Evolutionary conservation across 2,329 filamentous ascomycete species (phyloP), one percentile per base, ranked within the genome.

Genomic region (Aspergillus sp.): DNA sequence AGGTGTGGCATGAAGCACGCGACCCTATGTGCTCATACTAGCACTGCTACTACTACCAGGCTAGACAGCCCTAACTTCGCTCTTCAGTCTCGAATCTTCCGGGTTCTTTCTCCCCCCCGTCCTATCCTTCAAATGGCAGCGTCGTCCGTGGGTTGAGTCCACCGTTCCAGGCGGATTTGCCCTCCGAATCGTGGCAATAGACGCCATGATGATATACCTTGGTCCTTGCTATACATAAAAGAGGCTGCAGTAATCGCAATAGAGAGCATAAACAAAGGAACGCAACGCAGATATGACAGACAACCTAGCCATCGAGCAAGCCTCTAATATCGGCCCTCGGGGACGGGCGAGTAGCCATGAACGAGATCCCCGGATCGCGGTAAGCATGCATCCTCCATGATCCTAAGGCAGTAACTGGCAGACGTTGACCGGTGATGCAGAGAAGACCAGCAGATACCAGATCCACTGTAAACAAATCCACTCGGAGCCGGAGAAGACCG

Each of bases 401-500:
- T 19, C 19, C 19, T 19, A 19, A 19, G 19, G 19, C n/a, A 43
- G 27, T 19, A 19, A 19, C 19, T 19, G 19, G 19, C 19, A 19
- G 19, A 19, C 19, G 19, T 19, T 19, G 19, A 19, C 19, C 19
- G 19, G 19, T 19, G 19, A 19, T 19, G 10, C 10, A 46, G 36
- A 29, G 43, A 29, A 40, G 19, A 40, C 39, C 28, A 43, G 41
- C 27, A 41, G 49, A 43, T 27, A 44, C 35, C 44, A 46, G 29
- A 27, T 46, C 34, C 26, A 45, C 42, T 10, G 43, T 38, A 8
- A 52, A 39, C 6, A 45, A 36, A 3, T 35, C 30, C 26, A 28
- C 26, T 4, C 36, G 32, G n/a, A 45, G n/a, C 19, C 46, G 46
- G 7, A 46, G 47, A 7, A 34, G 50, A 7, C 41, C 48, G 7